Evolutionary conservation across 257 asterid genomes (phyloP).

Genomic region (Plectranthus barbatus): DNA sequence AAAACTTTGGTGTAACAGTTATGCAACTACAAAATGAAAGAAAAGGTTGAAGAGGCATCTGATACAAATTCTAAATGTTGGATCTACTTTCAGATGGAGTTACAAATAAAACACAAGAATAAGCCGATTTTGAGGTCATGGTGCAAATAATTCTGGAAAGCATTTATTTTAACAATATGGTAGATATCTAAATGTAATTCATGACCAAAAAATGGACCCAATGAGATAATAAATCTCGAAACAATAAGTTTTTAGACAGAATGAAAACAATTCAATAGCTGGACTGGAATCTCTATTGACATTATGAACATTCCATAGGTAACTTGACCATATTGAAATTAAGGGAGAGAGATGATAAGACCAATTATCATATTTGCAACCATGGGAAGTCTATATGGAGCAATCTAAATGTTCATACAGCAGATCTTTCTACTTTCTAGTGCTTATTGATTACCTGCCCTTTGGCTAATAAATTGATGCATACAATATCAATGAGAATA

Average conservation of each 20-base stretch:
- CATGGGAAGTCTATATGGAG: neutral
- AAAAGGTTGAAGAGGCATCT: neutral
- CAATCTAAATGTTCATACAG: neutral
- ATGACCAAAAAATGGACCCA: neutral
- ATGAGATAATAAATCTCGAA: neutral
- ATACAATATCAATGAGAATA: neutral
- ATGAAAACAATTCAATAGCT: no score
- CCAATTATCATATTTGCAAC: neutral
- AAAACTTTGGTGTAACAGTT: neutral
- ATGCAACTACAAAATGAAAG: slow-evolving; percentile 3
- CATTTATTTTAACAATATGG: neutral
- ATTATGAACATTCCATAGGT: neutral
- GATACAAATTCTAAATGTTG: neutral
- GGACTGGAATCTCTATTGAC: neutral
- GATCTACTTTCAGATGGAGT: neutral
- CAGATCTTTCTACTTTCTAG: neutral
- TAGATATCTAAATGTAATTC: neutral
- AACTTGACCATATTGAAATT: neutral
- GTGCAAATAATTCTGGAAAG: neutral
- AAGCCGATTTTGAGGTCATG: neutral
- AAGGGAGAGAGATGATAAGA: no score
- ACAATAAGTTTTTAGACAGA: no score
- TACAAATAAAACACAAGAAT: neutral
- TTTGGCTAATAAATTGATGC: neutral
- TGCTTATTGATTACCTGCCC: neutral